Conservation (phyloP, 371 early-diverging fungal species). For the Actinomortierella wolfii region DNA sequence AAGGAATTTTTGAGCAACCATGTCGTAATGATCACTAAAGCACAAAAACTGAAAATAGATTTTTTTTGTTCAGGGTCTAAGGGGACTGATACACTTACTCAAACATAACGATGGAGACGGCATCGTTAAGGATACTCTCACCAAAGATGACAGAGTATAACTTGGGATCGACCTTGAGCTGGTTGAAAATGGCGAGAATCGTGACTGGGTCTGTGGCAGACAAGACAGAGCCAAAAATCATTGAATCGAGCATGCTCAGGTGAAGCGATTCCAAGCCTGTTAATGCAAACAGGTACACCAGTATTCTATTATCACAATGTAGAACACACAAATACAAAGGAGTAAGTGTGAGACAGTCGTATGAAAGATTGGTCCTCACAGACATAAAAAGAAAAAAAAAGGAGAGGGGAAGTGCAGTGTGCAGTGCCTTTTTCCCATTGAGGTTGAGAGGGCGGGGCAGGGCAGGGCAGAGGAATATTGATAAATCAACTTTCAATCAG, state of each 20-base stretch:
- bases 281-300: constrained; percentile 71
- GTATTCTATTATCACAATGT: constrained; percentile 47
- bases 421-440: no score
- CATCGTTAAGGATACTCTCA: constrained; percentile 92
- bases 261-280: constrained; percentile 72
- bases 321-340: not conserved
- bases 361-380: not conserved
- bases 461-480: no score
- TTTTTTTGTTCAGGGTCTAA: not conserved
- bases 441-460: no score
- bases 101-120: constrained; percentile 94
- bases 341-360: not conserved
- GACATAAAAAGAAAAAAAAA: constrained; percentile 2
- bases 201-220: constrained; percentile 98
- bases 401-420: constrained; percentile 2
- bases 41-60: not conserved
- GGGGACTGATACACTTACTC: constrained; percentile 55
- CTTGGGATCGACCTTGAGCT: constrained; percentile 89
- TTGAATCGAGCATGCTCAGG: constrained; percentile 81
- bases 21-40: constrained; percentile 1
- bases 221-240: constrained; percentile 91
- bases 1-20: constrained; percentile 1
- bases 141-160: constrained; percentile 95
- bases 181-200: constrained; percentile 90
- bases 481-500: no score